Conservation (phyloP, 768 basidiomycete genomes). For the Ramaria sp. region DNA sequence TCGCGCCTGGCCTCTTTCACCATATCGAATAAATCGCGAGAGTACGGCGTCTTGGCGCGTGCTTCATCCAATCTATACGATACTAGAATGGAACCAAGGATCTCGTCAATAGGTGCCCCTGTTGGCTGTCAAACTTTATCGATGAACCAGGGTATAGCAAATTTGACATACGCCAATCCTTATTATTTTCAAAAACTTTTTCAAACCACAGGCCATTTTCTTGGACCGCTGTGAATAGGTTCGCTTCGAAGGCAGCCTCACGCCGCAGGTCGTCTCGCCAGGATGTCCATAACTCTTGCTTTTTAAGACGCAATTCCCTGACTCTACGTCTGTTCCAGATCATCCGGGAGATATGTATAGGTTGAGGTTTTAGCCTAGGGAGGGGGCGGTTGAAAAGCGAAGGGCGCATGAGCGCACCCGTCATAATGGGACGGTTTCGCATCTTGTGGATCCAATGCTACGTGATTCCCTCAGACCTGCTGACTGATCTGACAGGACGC, state of each 20-base stretch:
- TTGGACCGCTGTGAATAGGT: slow-evolving; percentile 3
- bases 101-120: slow-evolving; percentile 30
- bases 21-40: slow-evolving; percentile 36
- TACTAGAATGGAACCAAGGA: slow-evolving; percentile 21
- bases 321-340: slow-evolving; percentile 39
- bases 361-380: slow-evolving; percentile 75
- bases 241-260: slow-evolving; percentile 31
- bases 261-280: slow-evolving; percentile 23
- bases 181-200: slow-evolving; percentile 14
- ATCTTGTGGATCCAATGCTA: slow-evolving; percentile 50
- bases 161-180: slow-evolving; percentile 32
- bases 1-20: slow-evolving; percentile 48
- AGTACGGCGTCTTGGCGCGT: slow-evolving; percentile 33
- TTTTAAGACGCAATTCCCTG: slow-evolving; percentile 35
- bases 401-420: slow-evolving; percentile 60
- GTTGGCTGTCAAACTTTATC: background rate
- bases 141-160: background rate
- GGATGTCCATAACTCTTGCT: slow-evolving; percentile 23
- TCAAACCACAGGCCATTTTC: slow-evolving; percentile 8
- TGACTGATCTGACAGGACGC: background rate
- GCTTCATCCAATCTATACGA: slow-evolving; percentile 29
- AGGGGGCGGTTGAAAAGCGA: slow-evolving; percentile 57
- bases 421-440: slow-evolving; percentile 54
- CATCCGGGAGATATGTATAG: slow-evolving; percentile 57
- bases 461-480: background rate